Conservation (phyloP, 306 rosid species). For the Hippophae tibetana region DNA sequence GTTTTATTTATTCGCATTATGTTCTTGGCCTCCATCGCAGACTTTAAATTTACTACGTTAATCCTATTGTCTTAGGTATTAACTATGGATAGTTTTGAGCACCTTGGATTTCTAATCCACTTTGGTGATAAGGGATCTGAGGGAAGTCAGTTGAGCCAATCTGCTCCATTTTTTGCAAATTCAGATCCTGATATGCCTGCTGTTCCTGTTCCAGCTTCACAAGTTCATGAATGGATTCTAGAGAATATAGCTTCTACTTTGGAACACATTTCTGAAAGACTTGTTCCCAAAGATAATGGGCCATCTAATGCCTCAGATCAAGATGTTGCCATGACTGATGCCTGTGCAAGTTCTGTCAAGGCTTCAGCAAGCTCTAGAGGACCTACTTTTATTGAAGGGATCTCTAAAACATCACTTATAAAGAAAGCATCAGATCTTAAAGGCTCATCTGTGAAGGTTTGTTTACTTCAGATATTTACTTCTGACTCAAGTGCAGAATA, state of each 20-base stretch:
- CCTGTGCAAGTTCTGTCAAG: slow-evolving; percentile 53
- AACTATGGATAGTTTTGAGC: slow-evolving; percentile 86
- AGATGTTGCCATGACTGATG: slow-evolving; percentile 96
- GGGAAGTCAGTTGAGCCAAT: slow-evolving; percentile 65
- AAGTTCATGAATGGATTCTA: slow-evolving; percentile 82
- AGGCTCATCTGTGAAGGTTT: slow-evolving; percentile 88
- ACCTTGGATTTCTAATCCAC: slow-evolving; percentile 83
- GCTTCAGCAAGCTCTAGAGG: slow-evolving; percentile 50
- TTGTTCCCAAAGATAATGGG: slow-evolving; percentile 77
- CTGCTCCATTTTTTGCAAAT: slow-evolving; percentile 91
- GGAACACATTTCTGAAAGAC: slow-evolving; percentile 75
- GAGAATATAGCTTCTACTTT: slow-evolving; percentile 72
- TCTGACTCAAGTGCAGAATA: background rate
- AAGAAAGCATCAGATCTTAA: slow-evolving; percentile 80
- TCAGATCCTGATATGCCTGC: slow-evolving; percentile 99
- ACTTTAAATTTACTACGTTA: slow-evolving; percentile 22
- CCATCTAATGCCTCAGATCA: slow-evolving; percentile 65
- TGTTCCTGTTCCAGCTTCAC: slow-evolving; percentile 80
- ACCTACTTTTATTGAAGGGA: slow-evolving; percentile 80
- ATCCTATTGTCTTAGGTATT: slow-evolving; percentile 52
- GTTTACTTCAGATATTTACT: slow-evolving; percentile 18
- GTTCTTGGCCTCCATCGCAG: background rate
- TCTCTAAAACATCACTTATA: slow-evolving; percentile 81
- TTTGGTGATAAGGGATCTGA: slow-evolving; percentile 80
- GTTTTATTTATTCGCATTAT: slow-evolving; percentile 7